Evolutionary conservation across 2,329 filamentous ascomycete genomes (phyloP), one percentile per base, ranked within the genome.

Genomic region (Talaromyces sp.): DNA sequence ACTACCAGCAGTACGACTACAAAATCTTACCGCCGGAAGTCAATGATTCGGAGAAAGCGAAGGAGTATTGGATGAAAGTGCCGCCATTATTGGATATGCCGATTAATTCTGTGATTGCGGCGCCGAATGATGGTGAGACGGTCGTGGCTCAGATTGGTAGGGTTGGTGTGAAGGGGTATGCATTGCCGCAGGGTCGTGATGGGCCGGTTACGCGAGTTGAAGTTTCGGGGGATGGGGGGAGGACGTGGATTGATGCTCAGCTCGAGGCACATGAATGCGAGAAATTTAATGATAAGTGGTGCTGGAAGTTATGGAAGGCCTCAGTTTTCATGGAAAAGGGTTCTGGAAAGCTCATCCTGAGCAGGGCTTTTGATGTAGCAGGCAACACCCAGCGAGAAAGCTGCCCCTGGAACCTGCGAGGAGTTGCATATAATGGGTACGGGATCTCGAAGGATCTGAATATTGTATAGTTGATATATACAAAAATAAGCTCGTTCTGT

Each of bases 381-480:
- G 84, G 85, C 3, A 84, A 86, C 70, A 75, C 75, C 27, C 86
- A 88, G 70, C 74, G 73, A 25, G 73, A 78, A 65, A 52, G n/a
- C 9, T 79, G 81, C 3, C 73, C 81, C 69, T 88, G 86, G 86
- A 88, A 88, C 73, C 73, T 86, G 66, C 78, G 86, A 64, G 86
- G 86, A 0, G 84, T 88, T 5, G 84, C 79, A 33, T 88, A 88
- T 74, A 86, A 86, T 74, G 86, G 84, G 0, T 88, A 84, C 74
- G 86, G 85, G 2, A 82, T 86, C 69, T 79, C 78, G 35, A 81
- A 75, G 68, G 79, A 82, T 45, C 69, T 88, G 63, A 82, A 79
- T 35, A 72, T 86, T 63, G 45, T 76, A 47, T 73, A 70, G 52
- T 43, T 56, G 19, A n/a, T 31, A 1, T 37, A 59, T 11, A 19